Evolutionary conservation across 495 filamentous ascomycete species (phyloP).

Genomic region (Hypoxylon intermedium): DNA sequence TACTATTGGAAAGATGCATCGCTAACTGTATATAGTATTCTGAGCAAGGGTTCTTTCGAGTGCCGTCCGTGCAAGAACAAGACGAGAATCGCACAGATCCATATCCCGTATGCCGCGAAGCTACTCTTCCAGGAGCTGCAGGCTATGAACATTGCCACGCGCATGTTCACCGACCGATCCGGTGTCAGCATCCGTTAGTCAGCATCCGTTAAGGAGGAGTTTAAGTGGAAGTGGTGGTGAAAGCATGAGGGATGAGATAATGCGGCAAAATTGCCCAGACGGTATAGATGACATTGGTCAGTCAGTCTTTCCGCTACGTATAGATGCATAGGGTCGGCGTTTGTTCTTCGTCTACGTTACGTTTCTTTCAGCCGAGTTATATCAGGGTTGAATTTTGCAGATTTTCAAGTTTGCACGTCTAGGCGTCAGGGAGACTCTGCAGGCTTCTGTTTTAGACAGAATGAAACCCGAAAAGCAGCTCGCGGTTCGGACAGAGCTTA

Average conservation of each 20-base stretch:
- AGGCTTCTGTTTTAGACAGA: too few relatives aligned
- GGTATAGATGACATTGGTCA: conserved; percentile 1
- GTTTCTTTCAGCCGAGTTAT: neutral
- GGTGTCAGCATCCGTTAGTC: conserved; percentile 73
- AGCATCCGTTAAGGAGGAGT: conserved; percentile 60
- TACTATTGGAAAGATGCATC: neutral
- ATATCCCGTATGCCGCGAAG: conserved; percentile 98
- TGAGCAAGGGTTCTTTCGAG: conserved; percentile 92
- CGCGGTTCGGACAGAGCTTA: too few relatives aligned
- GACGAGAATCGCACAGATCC: conserved; percentile 94
- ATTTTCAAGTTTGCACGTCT: conserved; percentile 18
- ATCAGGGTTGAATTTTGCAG: conserved; percentile 7
- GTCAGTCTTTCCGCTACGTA: neutral
- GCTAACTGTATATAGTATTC: conserved; percentile 68
- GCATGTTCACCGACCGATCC: conserved; percentile 90
- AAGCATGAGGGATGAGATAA: neutral
- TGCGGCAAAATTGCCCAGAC: neutral
- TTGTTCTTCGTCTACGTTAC: conserved; percentile 11
- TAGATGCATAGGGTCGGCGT: conserved; percentile 40
- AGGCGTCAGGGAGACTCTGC: neutral
- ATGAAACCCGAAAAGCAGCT: too few relatives aligned
- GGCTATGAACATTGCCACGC: conserved; percentile 96
- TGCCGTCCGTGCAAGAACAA: conserved; percentile 98
- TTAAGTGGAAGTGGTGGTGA: neutral
- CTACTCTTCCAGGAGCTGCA: conserved; percentile 97